Percentiles rank a stretch among this genome's conserved stretches.
Conservation (phyloP, 1,139 yeast genomes). For the Scheffersomyces segobiensis region DNA sequence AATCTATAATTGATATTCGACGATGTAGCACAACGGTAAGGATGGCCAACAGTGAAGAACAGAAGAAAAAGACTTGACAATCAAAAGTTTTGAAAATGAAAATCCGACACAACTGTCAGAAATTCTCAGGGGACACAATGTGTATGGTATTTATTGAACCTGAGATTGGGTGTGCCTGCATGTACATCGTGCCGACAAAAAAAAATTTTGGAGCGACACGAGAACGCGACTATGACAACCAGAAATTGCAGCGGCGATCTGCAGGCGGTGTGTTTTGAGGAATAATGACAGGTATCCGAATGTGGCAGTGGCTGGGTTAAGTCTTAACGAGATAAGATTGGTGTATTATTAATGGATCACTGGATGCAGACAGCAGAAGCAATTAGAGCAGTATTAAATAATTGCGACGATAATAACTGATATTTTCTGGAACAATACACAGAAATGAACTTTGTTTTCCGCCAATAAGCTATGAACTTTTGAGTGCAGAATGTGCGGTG, state of each 20-base stretch:
- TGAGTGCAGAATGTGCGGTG: neutral
- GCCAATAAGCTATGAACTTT: neutral
- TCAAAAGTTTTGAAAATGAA: neutral
- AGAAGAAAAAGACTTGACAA: neutral
- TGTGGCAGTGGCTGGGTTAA: neutral
- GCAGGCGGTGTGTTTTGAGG: neutral
- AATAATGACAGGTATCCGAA: neutral
- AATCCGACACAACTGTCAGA: neutral
- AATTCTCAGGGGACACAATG: neutral
- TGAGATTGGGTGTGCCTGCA: neutral
- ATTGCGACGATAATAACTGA: neutral
- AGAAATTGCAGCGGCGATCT: neutral
- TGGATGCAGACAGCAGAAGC: neutral
- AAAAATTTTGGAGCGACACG: neutral
- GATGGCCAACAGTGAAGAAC: neutral
- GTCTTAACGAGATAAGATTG: neutral
- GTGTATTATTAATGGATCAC: neutral
- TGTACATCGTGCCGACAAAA: neutral
- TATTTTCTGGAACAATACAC: neutral
- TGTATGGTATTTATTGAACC: constrained; percentile 1
- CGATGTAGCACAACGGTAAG: neutral
- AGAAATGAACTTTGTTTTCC: neutral
- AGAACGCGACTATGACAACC: neutral
- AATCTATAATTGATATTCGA: neutral
- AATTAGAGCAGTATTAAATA: neutral